Evolutionary conservation across 805 yeast genomes (phyloP).

Genomic region (Wickerhamiella shivajii): DNA sequence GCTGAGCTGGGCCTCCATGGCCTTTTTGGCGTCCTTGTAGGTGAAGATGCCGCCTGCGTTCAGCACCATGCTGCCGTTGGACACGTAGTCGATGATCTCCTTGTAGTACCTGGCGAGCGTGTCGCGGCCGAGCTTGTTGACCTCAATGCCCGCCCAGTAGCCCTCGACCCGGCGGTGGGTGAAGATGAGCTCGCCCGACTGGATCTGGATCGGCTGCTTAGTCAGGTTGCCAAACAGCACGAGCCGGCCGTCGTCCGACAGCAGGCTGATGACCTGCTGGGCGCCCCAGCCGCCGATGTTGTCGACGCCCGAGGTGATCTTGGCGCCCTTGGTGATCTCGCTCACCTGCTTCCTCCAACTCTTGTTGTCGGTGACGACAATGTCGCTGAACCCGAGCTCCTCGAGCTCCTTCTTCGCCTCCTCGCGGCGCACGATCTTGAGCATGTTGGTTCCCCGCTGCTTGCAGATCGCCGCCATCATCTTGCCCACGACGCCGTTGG

Average conservation of each 20-base stretch:
- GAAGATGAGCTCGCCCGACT: constrained; percentile 5
- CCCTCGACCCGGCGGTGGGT: constrained; percentile 3
- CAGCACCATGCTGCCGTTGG: constrained; percentile 1
- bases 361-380: constrained; percentile 3
- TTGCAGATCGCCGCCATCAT: constrained; percentile 7
- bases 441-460: constrained; percentile 6
- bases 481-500: constrained; percentile 7
- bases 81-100: constrained; percentile 1
- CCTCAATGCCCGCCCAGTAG: constrained; percentile 1
- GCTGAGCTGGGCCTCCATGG: constrained; percentile 1
- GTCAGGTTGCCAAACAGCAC: constrained; percentile 7
- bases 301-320: constrained; percentile 5
- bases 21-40: constrained; percentile 2
- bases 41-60: constrained; percentile 4
- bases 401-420: constrained; percentile 4
- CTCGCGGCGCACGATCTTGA: constrained; percentile 7
- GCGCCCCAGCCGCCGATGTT: constrained; percentile 7
- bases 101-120: constrained; percentile 1
- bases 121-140: background rate
- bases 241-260: constrained; percentile 1
- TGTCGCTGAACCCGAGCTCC: constrained; percentile 2
- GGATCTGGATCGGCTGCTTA: constrained; percentile 3
- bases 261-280: constrained; percentile 3
- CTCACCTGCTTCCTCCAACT: constrained; percentile 7
- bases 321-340: constrained; percentile 1